A percentile compares a stretch with the other conserved stretches of the same genome.
Conservation (phyloP, 2,329 filamentous ascomycete species). For the Fusarium incarnatum region DNA sequence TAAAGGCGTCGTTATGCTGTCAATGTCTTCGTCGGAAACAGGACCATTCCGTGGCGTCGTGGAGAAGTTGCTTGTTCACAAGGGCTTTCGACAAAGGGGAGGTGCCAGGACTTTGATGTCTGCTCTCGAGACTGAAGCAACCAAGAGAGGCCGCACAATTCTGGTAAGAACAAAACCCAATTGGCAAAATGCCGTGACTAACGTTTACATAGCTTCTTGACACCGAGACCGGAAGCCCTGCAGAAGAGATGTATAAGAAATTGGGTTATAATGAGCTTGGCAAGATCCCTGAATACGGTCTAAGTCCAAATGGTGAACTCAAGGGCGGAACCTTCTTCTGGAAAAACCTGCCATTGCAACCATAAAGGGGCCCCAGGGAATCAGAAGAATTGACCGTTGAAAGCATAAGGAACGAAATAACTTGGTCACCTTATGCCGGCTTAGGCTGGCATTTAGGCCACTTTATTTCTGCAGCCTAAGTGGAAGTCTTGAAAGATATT, state of each 20-base stretch:
- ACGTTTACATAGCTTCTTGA: slow-evolving; percentile 54
- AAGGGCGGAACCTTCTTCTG: slow-evolving; percentile 69
- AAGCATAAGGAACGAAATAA: too few relatives aligned
- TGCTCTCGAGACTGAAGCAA: slow-evolving; percentile 67
- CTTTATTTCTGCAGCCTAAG: too few relatives aligned
- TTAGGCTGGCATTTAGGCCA: too few relatives aligned
- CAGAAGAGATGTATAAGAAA: slow-evolving; percentile 64
- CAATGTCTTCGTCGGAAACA: slow-evolving; percentile 65
- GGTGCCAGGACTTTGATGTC: slow-evolving; percentile 64
- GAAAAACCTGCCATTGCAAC: slow-evolving; percentile 60
- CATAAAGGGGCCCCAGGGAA: slow-evolving; percentile 1
- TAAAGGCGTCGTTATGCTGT: slow-evolving; percentile 68
- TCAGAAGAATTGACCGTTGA: too few relatives aligned
- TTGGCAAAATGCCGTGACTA: too few relatives aligned
- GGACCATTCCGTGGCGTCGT: slow-evolving; percentile 65
- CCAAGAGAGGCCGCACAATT: slow-evolving; percentile 60
- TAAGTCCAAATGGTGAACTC: slow-evolving; percentile 61
- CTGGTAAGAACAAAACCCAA: slow-evolving; percentile 55
- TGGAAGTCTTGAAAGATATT: too few relatives aligned
- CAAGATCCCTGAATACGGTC: slow-evolving; percentile 64
- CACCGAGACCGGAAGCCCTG: slow-evolving; percentile 63
- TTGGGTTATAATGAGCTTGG: slow-evolving; percentile 69
- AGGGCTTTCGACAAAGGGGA: slow-evolving; percentile 62
- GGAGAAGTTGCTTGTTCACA: slow-evolving; percentile 69
- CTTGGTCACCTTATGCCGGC: too few relatives aligned